Evolutionary conservation across 495 filamentous ascomycete genomes (phyloP).

Genomic region (Xanthoparmelia taractica): DNA sequence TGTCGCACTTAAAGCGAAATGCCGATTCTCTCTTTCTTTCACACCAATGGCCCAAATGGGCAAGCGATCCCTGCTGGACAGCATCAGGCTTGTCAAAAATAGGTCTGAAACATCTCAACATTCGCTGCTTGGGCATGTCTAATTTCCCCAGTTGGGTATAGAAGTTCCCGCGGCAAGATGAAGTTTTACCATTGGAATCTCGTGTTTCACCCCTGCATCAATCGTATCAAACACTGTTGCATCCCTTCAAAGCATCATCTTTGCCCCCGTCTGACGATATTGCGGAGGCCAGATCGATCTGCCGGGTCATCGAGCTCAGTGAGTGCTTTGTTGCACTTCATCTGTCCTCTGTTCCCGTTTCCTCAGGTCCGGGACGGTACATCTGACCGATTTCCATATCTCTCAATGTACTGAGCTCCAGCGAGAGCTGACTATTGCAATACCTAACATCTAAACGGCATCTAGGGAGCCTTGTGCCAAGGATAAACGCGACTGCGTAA

Average conservation of each 20-base stretch:
- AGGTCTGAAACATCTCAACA: not conserved
- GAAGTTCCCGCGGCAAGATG: not conserved
- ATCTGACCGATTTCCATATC: not conserved
- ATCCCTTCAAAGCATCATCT: too few relatives aligned
- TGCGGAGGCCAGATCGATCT: not conserved
- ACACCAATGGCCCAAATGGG: not conserved
- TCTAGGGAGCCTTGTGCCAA: not conserved
- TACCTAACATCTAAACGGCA: not conserved
- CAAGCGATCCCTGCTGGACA: not conserved
- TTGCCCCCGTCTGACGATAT: too few relatives aligned
- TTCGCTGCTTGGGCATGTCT: not conserved
- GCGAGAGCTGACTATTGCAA: not conserved
- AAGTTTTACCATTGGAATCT: not conserved
- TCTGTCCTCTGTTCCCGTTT: not conserved
- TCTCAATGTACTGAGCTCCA: not conserved
- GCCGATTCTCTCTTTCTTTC: not conserved
- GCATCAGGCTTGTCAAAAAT: not conserved
- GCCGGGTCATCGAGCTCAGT: not conserved
- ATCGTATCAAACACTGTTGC: not conserved
- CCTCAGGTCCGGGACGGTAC: not conserved
- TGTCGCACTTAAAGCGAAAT: too few relatives aligned
- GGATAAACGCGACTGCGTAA: not conserved
- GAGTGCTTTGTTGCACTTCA: not conserved
- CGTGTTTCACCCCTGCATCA: conserved; percentile 2
- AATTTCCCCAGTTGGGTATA: not conserved